phyloP scores from a whole-genome alignment of 1,284 basidiomycete genomes.

The Rhodotorula sp. region DNA sequence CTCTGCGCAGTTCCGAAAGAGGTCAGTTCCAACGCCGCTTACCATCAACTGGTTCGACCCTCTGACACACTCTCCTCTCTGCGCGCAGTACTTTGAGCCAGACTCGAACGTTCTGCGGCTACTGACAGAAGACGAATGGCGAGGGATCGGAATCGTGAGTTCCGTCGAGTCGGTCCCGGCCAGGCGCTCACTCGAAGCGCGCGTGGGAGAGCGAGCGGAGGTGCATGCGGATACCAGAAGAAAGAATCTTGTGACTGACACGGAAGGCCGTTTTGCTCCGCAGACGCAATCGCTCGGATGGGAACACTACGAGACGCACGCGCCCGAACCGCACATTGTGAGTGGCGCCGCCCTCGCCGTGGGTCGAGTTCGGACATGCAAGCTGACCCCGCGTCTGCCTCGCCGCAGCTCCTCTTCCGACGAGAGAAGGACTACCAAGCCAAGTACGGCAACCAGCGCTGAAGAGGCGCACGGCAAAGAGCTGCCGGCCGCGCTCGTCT shows the following conservation, averaged over 20 bases:
- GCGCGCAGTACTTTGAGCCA: slow-evolving; percentile 31
- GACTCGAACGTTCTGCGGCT: slow-evolving; percentile 34
- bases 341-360: not conserved
- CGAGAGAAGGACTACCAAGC: slow-evolving; percentile 37
- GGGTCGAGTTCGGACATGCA: too few species aligned
- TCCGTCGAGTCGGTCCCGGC: not conserved
- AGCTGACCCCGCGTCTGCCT: not conserved
- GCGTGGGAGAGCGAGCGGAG: too few species aligned
- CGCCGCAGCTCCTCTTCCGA: slow-evolving; percentile 35
- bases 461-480: not conserved
- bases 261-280: too few species aligned
- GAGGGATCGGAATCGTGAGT: slow-evolving; percentile 36
- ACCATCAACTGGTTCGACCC: not conserved
- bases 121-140: slow-evolving; percentile 38
- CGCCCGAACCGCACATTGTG: slow-evolving; percentile 37
- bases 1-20: slow-evolving; percentile 28
- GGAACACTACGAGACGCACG: slow-evolving; percentile 30
- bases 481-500: not conserved
- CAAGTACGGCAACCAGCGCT: slow-evolving; percentile 28
- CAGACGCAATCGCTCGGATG: slow-evolving; percentile 38
- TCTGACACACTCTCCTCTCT: not conserved
- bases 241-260: too few species aligned
- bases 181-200: too few species aligned
- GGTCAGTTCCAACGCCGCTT: slow-evolving; percentile 3
- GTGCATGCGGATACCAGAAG: not conserved